phyloP scores from a whole-genome alignment of 2,329 filamentous ascomycete species.

The Kalmusia sp. region DNA sequence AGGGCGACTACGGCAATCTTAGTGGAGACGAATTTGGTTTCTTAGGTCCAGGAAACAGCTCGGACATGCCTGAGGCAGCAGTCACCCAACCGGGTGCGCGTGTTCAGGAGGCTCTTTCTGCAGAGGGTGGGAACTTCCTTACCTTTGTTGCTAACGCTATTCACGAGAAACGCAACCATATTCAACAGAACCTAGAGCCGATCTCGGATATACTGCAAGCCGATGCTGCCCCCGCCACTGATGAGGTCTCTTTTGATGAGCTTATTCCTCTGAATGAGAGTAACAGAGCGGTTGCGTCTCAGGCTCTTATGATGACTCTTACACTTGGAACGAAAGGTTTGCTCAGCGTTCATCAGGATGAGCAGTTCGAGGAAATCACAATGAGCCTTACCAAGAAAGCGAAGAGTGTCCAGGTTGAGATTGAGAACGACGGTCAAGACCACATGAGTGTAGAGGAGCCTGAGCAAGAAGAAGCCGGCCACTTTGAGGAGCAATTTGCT shows the following conservation, averaged over 20 bases:
- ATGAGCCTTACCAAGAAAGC: conserved; percentile 32
- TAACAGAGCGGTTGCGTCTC: conserved; percentile 67
- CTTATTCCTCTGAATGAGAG: conserved; percentile 68
- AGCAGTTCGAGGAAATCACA: conserved; percentile 50
- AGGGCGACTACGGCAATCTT: conserved; percentile 31
- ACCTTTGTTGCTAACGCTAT: conserved; percentile 63
- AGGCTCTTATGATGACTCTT: conserved; percentile 51
- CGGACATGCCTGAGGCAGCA: conserved; percentile 18
- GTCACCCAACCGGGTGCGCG: conserved; percentile 42
- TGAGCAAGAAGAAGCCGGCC: conserved; percentile 15
- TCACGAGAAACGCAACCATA: conserved; percentile 34
- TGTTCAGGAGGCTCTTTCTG: conserved; percentile 61
- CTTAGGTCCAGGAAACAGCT: conserved; percentile 23
- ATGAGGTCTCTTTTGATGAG: conserved; percentile 69
- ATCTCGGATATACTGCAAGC: conserved; percentile 29
- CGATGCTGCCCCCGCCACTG: conserved; percentile 36
- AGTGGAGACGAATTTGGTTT: conserved; percentile 31
- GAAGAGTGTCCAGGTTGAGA: conserved; percentile 22
- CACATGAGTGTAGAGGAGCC: conserved; percentile 3
- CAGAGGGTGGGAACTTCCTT: conserved; percentile 69
- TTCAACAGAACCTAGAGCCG: conserved; percentile 14
- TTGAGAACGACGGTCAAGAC: conserved; percentile 3
- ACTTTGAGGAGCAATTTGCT: conserved; percentile 36
- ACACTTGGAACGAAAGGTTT: conserved; percentile 63
- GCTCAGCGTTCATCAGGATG: conserved; percentile 68